Base-by-base conservation (phyloP, 805 yeast genomes). In the Kodamaea sagamina region DNA sequence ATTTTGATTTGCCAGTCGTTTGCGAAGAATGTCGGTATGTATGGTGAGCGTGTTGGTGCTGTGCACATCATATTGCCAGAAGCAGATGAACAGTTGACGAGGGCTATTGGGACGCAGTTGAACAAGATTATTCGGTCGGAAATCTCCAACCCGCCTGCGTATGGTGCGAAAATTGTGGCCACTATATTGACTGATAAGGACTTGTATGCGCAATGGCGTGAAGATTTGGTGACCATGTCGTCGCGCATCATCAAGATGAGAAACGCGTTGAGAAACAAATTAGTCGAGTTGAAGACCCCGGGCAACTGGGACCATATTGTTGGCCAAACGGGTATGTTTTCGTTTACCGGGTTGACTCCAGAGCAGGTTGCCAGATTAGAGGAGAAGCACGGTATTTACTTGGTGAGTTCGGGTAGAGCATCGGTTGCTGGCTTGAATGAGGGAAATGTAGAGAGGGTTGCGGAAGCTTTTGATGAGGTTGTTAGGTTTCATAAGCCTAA, bases 1-100 rank as follows among this genome's bases (percentile, higher is more conserved):
- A 65, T 86, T 42, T 58, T 88, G 24, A 77, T 92, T 45, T 89
- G 96, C 68, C 99, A 92, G 74, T 89, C 97, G 7, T 92, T 92
- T 67, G 96, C 98, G 44, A 92, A 92, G 67, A 92, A 93, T 69
- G 86, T 86, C 59, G 98, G 98, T 52, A 84, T 92, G 81, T 92
- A 92, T 62, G 98, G 98, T 65, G 98, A 92, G 74, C 85, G 99
- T 73, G 89, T 85, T 25, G 99, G 99, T 49, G 95, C 93, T 18
- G 78, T 92, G 64, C 97, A 90, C 60, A 62, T 90, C 17, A 78
- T 88, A 8, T 62, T 82, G 18, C 77, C 81, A 26, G 42, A 48
- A 12, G 41, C 36, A 19, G 51, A 67, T 46, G 55, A 65, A 1
- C 58, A 61, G 3, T 72, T 80, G 44, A 74, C 74, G 49, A 61